Conservation (phyloP, 1,139 yeast genomes). For the Casaregolazyma suthepensis region DNA sequence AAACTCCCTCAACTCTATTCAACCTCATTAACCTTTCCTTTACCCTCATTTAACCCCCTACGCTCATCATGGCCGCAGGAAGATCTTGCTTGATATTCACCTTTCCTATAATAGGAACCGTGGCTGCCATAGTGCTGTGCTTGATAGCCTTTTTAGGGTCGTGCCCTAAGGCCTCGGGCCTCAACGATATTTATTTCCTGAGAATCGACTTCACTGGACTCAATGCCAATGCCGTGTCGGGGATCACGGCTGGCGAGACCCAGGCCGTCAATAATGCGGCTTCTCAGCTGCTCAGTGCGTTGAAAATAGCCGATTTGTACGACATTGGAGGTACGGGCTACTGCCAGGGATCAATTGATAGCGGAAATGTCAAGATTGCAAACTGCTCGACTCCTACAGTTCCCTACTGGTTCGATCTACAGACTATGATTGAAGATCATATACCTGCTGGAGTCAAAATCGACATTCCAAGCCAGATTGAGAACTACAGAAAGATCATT, state of each 20-base stretch:
- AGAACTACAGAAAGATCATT: constrained; percentile 33
- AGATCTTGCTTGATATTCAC: constrained; percentile 31
- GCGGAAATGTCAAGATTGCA: constrained; percentile 32
- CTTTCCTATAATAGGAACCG: constrained; percentile 37
- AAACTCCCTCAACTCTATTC: not conserved
- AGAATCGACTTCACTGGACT: constrained; percentile 36
- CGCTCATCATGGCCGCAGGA: constrained; percentile 18
- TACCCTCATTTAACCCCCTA: not conserved
- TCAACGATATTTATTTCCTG: constrained; percentile 36
- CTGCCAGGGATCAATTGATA: constrained; percentile 46
- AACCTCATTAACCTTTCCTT: not conserved
- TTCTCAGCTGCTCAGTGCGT: constrained; percentile 20
- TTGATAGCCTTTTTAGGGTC: constrained; percentile 40
- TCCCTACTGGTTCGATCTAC: constrained; percentile 60
- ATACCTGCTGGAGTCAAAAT: constrained; percentile 28
- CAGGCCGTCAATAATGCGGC: constrained; percentile 16
- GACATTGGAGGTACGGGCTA: constrained; percentile 69
- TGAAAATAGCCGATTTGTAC: constrained; percentile 58
- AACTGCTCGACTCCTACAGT: constrained; percentile 35
- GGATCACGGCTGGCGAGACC: constrained; percentile 17
- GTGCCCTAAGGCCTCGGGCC: constrained; percentile 26
- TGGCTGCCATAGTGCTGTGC: constrained; percentile 36
- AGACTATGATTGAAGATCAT: constrained; percentile 41
- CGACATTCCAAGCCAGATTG: constrained; percentile 33
- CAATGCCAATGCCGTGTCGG: constrained; percentile 17